Percentiles rank a stretch among this genome's conserved stretches.
Conservation (phyloP, 1,284 basidiomycete species). For the Fomes fomentarius region DNA sequence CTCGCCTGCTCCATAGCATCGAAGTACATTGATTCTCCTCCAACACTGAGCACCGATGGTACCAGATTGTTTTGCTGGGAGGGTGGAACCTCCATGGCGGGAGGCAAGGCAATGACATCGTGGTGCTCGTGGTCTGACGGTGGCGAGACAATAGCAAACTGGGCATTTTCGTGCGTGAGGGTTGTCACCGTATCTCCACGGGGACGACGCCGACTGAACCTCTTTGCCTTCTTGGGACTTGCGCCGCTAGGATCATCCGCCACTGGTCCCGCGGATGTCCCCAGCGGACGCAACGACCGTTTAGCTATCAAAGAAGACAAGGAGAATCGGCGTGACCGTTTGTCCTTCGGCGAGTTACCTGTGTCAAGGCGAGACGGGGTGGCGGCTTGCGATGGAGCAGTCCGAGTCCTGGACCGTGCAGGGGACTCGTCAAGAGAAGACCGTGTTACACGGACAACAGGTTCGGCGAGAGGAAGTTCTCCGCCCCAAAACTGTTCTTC, state of each 20-base stretch:
- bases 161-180: conserved; percentile 20
- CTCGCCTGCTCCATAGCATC: conserved; percentile 18
- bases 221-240: background rate
- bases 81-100: background rate
- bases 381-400: conserved; percentile 10
- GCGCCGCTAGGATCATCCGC: background rate
- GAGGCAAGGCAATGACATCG: background rate
- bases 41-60: conserved; percentile 8
- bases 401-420: conserved; percentile 7
- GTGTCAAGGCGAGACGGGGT: background rate
- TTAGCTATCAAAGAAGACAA: conserved; percentile 33
- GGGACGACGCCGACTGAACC: conserved; percentile 6
- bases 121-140: background rate
- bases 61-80: conserved; percentile 6
- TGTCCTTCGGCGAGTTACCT: conserved; percentile 11
- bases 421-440: conserved; percentile 1
- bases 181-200: conserved; percentile 21
- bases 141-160: conserved; percentile 21
- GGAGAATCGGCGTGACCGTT: conserved; percentile 32
- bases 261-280: background rate
- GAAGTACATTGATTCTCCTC: conserved; percentile 12
- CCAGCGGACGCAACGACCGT: conserved; percentile 8
- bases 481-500: conserved; percentile 19
- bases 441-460: background rate
- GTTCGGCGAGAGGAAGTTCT: conserved; percentile 13